phyloP scores from a whole-genome alignment of 192 early-diverging fungal species.

The Rhizoclosmatium sp. region DNA sequence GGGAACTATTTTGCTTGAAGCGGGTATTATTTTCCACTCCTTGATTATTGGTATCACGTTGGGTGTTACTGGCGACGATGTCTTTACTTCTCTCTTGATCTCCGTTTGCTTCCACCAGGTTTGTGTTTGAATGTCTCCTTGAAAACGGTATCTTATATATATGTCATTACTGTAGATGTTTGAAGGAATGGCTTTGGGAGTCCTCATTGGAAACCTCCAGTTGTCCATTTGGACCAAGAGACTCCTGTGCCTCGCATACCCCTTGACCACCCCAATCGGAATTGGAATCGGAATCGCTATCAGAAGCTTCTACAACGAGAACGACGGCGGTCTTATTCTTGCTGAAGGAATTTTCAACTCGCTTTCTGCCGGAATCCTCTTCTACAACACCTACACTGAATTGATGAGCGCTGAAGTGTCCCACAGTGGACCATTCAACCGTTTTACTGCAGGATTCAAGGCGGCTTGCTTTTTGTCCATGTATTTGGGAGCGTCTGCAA shows the following conservation, averaged over 20 bases:
- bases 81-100: conserved; percentile 51
- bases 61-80: conserved; percentile 42
- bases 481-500: conserved; percentile 74
- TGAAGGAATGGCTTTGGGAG: conserved; percentile 48
- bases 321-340: conserved; percentile 54
- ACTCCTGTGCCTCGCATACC: conserved; percentile 57
- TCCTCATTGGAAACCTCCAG: conserved; percentile 26
- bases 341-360: conserved; percentile 79
- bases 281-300: conserved; percentile 64
- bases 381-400: conserved; percentile 80
- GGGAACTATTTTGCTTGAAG: conserved; percentile 50
- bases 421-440: conserved; percentile 60
- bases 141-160: conserved; percentile 43
- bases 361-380: conserved; percentile 81
- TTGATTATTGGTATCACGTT: conserved; percentile 43
- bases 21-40: conserved; percentile 57
- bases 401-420: conserved; percentile 78
- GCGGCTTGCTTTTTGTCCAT: conserved; percentile 67
- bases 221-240: conserved; percentile 3
- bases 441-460: conserved; percentile 46
- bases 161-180: conserved; percentile 55
- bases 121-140: conserved; percentile 34
- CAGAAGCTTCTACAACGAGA: not conserved
- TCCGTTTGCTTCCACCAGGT: conserved; percentile 60
- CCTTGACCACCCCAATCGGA: conserved; percentile 83